Base-by-base conservation (phyloP, 306 rosid genomes). In the Myrica gale region DNA sequence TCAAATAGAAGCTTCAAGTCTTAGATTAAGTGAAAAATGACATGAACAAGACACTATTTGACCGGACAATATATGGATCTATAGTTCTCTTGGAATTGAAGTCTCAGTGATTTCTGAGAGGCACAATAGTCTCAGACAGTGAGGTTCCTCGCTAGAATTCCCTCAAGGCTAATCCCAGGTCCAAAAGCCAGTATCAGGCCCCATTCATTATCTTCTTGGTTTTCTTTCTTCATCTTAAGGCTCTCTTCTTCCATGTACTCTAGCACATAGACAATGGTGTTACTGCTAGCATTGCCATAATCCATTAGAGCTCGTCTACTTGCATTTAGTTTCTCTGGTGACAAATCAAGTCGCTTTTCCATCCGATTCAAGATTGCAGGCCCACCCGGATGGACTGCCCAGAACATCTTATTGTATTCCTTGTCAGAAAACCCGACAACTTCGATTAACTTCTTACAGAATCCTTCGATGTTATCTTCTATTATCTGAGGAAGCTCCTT, bases 311-410 rank as follows among this genome's bases (percentile, higher is more conserved):
- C 97, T 71, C 86, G 79, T 77, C 97, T 78, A 52, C 98, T 88
- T 23, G 97, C 93, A 75, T 72, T 82, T 76, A 92, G 79, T 84
- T 92, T 95, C 72, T 89, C 91, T 0, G 96, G 98, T 9, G 54
- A 73, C 90, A 95, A 58, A 63, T 95, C 92, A n/a, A 92, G 93
- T 51, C 85, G 79, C 81, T 90, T 95, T 76, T 95, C 99, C 9
- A 89, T 62, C 1, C 89, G 81, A n/a, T 92, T 92, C 88, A 95
- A 75, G 72, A 92, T 92, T 32, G 99, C 97, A 16, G 97, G 97
- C 5, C 93, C 97, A 1, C 97, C 93, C 0, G 97, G 99, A 89
- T 92, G 97, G 8, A 95, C 96, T 4, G 96, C 97, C 97, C 97
- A 92, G 43, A 95, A 92, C 73, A 95, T 41, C 78, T 88, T 75